Conservation (phyloP, 108 stramenopile genomes). For the Nitzschia sp. region DNA sequence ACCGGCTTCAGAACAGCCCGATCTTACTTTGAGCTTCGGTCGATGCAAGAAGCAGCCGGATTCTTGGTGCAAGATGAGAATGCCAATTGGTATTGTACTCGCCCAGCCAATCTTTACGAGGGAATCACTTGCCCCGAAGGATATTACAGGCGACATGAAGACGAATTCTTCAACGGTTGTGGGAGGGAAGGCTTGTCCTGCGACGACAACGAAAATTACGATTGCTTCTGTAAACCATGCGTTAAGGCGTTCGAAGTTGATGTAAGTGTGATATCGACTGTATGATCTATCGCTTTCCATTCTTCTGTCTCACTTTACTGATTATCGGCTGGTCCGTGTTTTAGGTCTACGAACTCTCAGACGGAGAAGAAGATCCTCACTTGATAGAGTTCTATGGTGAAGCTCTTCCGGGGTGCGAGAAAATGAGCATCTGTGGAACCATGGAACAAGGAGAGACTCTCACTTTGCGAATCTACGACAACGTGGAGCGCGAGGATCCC, state of each 20-base stretch:
- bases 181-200: neutral
- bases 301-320: too few species aligned
- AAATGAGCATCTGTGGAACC: slow-evolving; percentile 31
- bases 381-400: neutral
- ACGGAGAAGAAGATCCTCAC: slow-evolving; percentile 4
- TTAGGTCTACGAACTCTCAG: slow-evolving; percentile 17
- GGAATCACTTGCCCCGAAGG: slow-evolving; percentile 34
- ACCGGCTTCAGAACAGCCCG: slow-evolving; percentile 32
- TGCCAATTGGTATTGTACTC: slow-evolving; percentile 22
- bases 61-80: slow-evolving; percentile 21
- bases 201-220: slow-evolving; percentile 10
- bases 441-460: slow-evolving; percentile 10
- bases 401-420: slow-evolving; percentile 25
- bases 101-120: slow-evolving; percentile 32
- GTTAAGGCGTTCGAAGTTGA: slow-evolving; percentile 40
- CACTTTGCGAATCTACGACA: slow-evolving; percentile 22
- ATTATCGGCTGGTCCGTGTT: too few species aligned
- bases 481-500: slow-evolving; percentile 6
- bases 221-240: slow-evolving; percentile 38
- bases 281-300: too few species aligned
- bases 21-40: slow-evolving; percentile 34
- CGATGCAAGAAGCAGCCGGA: slow-evolving; percentile 29
- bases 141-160: neutral
- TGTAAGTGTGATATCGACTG: too few species aligned
- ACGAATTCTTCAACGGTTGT: neutral